These are phyloP conservation scores for Cytidiella melzeri DNA, from an alignment of 768 basidiomycete species.

Conservation along the genomic window DNA sequence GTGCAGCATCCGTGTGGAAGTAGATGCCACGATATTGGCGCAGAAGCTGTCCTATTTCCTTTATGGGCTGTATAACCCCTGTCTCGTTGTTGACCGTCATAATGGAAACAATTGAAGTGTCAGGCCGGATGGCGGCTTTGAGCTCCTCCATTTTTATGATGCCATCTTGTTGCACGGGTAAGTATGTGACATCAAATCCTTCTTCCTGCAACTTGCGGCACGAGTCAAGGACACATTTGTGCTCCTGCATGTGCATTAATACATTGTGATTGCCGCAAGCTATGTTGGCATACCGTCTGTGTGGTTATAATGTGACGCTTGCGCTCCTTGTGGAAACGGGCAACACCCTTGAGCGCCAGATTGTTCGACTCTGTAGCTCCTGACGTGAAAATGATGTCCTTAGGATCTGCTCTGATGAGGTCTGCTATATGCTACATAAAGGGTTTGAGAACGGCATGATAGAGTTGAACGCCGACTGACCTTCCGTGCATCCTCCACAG, in stretches of 20 bases:
- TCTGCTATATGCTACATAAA: conserved; percentile 72
- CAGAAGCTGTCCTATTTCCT: conserved; percentile 85
- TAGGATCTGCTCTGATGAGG: conserved; percentile 88
- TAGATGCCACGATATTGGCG: conserved; percentile 86
- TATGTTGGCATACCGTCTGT: conserved; percentile 63
- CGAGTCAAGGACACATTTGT: conserved; percentile 98
- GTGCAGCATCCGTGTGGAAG: conserved; percentile 97
- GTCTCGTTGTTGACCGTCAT: conserved; percentile 99
- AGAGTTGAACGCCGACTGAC: conserved; percentile 33
- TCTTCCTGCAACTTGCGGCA: conserved; percentile 94
- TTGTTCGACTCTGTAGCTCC: conserved; percentile 99
- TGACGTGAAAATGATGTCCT: conserved; percentile 96
- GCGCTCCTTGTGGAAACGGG: conserved; percentile 90
- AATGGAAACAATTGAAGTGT: conserved; percentile 90
- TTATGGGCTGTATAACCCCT: conserved; percentile 94
- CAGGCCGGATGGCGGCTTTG: conserved; percentile 84
- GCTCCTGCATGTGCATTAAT: conserved; percentile 67
- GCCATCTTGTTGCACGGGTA: conserved; percentile 89
- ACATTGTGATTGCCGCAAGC: background rate
- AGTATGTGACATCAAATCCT: conserved; percentile 95
- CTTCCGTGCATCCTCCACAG: conserved; percentile 88
- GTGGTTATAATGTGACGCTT: conserved; percentile 92
- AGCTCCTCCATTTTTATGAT: conserved; percentile 73
- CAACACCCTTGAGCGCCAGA: conserved; percentile 95
- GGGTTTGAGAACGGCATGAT: background rate